phyloP scores from a whole-genome alignment of 75 land plant genomes.

The Adiantum capillusveneris region DNA sequence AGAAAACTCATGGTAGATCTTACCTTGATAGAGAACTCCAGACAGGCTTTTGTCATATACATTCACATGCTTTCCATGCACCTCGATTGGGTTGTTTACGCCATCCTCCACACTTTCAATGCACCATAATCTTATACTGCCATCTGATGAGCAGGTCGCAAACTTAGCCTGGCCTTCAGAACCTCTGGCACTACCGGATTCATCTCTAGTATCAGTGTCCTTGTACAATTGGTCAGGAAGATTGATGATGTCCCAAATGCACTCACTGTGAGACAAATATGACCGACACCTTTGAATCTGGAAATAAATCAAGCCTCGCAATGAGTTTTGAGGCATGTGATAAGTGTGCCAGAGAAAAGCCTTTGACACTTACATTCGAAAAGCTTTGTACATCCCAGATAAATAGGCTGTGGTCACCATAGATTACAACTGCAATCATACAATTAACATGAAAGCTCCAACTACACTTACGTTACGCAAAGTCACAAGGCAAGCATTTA shows the following conservation, averaged over 20 bases:
- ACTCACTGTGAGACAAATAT: constrained; percentile 48
- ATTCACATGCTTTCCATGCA: constrained; percentile 18
- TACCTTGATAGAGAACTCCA: constrained; percentile 41
- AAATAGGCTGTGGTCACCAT: constrained; percentile 67
- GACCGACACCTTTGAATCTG: constrained; percentile 47
- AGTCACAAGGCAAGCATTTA: background rate
- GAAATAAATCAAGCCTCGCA: background rate
- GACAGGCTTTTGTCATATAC: constrained; percentile 32
- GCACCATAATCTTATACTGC: constrained; percentile 63
- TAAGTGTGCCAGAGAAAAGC: too few species aligned
- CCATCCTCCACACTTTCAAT: constrained; percentile 7
- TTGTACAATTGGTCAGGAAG: constrained; percentile 29
- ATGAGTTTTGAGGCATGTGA: background rate
- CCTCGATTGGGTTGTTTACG: background rate
- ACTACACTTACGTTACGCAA: too few species aligned
- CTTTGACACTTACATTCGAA: constrained; percentile 35
- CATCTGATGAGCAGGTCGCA: constrained; percentile 78
- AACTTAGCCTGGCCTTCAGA: constrained; percentile 19
- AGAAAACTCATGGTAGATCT: too few species aligned
- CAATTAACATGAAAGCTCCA: too few species aligned
- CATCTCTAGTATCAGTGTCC: constrained; percentile 24
- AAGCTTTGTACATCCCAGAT: constrained; percentile 56
- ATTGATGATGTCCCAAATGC: constrained; percentile 67
- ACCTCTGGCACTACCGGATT: constrained; percentile 21
- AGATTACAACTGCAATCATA: constrained; percentile 59